phyloP scores from a whole-genome alignment of 768 basidiomycete genomes.

The Artomyces pyxidatus region DNA sequence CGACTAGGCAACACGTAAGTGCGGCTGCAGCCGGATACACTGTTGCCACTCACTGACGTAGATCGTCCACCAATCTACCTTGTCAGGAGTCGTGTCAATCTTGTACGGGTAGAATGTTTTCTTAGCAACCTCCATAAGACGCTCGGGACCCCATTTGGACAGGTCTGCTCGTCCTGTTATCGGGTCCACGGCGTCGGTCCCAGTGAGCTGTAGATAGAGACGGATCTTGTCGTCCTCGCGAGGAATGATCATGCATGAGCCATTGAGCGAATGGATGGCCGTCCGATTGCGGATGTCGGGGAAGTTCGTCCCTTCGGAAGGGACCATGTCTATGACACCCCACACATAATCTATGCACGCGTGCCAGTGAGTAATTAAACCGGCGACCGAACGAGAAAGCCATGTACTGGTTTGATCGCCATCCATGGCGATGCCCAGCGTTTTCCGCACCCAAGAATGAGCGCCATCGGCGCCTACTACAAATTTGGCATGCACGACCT shows the following conservation, averaged over 20 bases:
- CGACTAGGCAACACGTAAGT: slow-evolving; percentile 27
- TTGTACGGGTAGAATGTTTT: slow-evolving; percentile 34
- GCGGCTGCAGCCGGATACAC: not conserved
- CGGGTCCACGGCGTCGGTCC: slow-evolving; percentile 29
- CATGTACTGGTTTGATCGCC: slow-evolving; percentile 55
- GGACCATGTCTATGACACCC: slow-evolving; percentile 65
- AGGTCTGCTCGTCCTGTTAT: slow-evolving; percentile 35
- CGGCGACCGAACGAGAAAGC: too few relatives aligned
- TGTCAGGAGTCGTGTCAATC: slow-evolving; percentile 21
- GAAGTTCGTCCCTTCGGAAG: slow-evolving; percentile 37
- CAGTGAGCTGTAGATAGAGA: slow-evolving; percentile 44
- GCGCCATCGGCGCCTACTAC: slow-evolving; percentile 76
- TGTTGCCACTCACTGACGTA: slow-evolving; percentile 33
- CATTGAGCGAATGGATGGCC: slow-evolving; percentile 42
- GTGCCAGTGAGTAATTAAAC: not conserved
- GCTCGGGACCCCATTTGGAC: slow-evolving; percentile 28
- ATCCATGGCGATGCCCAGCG: slow-evolving; percentile 58
- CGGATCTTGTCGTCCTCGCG: slow-evolving; percentile 40
- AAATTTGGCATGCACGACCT: slow-evolving; percentile 63
- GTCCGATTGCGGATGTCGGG: slow-evolving; percentile 43
- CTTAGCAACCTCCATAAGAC: slow-evolving; percentile 35
- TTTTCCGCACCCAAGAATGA: slow-evolving; percentile 77
- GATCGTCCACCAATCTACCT: slow-evolving; percentile 41
- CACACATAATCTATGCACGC: slow-evolving; percentile 55
- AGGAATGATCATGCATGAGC: slow-evolving; percentile 45